Conservation (phyloP, 192 early-diverging fungal genomes). For the Backusella liffmaniae region DNA sequence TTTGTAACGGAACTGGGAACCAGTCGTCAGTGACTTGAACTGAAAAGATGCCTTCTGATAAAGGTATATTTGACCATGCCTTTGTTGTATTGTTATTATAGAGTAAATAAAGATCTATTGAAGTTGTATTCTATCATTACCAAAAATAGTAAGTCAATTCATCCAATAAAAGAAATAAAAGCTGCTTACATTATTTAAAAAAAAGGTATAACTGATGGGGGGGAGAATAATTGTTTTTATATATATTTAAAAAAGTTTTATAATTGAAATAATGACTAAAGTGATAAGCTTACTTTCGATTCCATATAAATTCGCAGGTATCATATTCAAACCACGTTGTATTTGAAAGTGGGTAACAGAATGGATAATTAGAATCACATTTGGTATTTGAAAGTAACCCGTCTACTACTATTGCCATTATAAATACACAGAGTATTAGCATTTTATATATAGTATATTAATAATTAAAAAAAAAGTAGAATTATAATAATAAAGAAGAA, state of each 20-base stretch:
- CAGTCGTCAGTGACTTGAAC: background rate
- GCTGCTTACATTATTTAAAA: background rate
- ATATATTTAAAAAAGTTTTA: slow-evolving; percentile 1
- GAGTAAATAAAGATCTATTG: background rate
- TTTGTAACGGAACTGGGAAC: background rate
- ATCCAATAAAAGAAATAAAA: background rate
- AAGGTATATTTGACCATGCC: background rate
- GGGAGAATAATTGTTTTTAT: background rate
- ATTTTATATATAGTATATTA: background rate
- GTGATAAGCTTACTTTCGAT: background rate
- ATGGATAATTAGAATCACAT: background rate
- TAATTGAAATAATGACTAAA: background rate
- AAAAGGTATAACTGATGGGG: background rate
- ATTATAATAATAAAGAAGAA: background rate
- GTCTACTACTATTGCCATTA: background rate
- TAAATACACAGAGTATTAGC: background rate
- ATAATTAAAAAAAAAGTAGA: background rate
- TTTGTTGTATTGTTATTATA: background rate
- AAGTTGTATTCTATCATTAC: background rate
- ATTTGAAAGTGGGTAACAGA: slow-evolving; percentile 7
- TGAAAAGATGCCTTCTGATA: background rate
- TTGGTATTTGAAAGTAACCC: background rate
- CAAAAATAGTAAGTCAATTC: background rate
- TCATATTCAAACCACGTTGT: slow-evolving; percentile 9
- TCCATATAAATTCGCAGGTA: slow-evolving; percentile 7